Evolutionary conservation across 768 basidiomycete genomes (phyloP), one percentile per base, ranked within the genome.

Genomic region (Cystofilobasidium macerans): DNA sequence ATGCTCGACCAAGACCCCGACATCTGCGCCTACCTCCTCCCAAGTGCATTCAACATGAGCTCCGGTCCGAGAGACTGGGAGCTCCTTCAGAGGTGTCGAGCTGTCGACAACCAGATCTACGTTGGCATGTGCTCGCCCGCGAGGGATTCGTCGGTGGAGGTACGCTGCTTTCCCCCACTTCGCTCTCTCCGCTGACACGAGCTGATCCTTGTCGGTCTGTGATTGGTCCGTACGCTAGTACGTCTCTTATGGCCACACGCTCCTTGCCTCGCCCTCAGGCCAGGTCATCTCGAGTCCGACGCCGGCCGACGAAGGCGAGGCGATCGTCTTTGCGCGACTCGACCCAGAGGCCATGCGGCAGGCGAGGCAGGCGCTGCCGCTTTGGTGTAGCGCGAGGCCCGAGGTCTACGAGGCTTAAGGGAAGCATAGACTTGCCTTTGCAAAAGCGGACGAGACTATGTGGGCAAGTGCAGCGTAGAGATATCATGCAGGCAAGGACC

Each of bases 91-190:
- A 40, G 69, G 14, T 47, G 56, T 18, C 35, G 68, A 30, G 69
- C 69, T 1, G 54, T 69, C 38, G 69, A 69, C 53, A 69, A 69
- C 45, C 69, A 69, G 57, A 63, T 69, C 30, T 69, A 57, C 45
- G 69, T 69, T 12, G 69, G 65, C 14, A 67, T 67, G 65, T 69
- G 69, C 35, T 62, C 65, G 1, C 61, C 65, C 16, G 65, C 69
- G 3, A 30, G 65, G 22, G 59, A 69, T 24, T 18, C 54, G 6
- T 35, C 54, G 4, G 61, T 59, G 1, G 64, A 69, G 24, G 68
- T 69, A 1, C 26, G 68, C 35, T 20, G 7, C 8, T 22, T 30
- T 43, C 1, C 40, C 26, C 1, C 40, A 45, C 11, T 14, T 20
- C 5, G 47, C 33, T 30, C 24, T 3, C 57, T 51, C n/a, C n/a